Evolutionary conservation across 805 yeast species (phyloP).

Genomic region (Citeromyces matritensis): DNA sequence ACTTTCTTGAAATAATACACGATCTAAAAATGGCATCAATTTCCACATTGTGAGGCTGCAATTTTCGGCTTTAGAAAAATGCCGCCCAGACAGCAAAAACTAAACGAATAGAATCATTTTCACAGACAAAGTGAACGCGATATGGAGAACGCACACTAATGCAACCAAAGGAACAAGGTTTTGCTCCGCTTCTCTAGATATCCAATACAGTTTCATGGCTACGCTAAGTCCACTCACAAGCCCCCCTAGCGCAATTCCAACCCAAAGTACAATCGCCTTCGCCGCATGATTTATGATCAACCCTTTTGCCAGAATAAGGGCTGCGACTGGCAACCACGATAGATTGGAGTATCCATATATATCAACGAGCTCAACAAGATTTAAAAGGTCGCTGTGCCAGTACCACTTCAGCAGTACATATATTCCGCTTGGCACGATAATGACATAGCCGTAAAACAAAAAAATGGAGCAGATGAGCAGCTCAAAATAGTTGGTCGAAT

Average conservation of each 20-base stretch:
- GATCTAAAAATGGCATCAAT: no score
- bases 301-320: conserved; percentile 42
- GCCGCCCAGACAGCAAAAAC: no score
- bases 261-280: conserved; percentile 38
- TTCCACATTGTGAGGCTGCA: no score
- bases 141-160: conserved; percentile 30
- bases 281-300: conserved; percentile 28
- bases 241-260: conserved; percentile 44
- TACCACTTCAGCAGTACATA: conserved; percentile 19
- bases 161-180: conserved; percentile 22
- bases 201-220: conserved; percentile 26
- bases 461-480: conserved; percentile 54
- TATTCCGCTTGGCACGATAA: conserved; percentile 42
- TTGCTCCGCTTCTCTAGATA: conserved; percentile 19
- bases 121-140: conserved; percentile 45
- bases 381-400: conserved; percentile 25
- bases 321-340: conserved; percentile 75
- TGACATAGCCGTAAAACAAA: conserved; percentile 64
- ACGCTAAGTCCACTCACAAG: conserved; percentile 44
- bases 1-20: no score
- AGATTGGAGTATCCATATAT: conserved; percentile 77
- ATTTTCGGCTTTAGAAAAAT: no score
- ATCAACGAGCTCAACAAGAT: conserved; percentile 48
- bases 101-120: conserved; percentile 41
- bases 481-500: conserved; percentile 36